A percentile compares a stretch with the other conserved stretches of the same genome.
Evolutionary conservation across 2,329 filamentous ascomycete genomes (phyloP).

Genomic region (Penicillium thymicola): DNA sequence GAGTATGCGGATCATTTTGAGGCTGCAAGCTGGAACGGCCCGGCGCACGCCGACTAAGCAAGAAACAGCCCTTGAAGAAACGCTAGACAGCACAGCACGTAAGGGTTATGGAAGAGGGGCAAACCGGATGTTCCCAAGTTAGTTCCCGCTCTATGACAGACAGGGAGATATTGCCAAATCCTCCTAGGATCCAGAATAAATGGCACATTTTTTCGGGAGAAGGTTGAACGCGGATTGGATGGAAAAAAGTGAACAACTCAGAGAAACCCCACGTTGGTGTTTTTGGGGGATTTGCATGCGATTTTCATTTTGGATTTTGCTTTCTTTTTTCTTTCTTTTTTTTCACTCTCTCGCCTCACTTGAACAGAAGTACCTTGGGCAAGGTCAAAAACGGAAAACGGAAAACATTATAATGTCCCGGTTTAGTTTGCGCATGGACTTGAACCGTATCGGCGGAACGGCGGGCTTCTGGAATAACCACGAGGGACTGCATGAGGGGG

Average conservation of each 20-base stretch:
- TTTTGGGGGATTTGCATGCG: not conserved
- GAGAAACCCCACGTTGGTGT: conserved; percentile 23
- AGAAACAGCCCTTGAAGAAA: conserved; percentile 35
- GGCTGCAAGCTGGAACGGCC: conserved; percentile 47
- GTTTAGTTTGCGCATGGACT: conserved; percentile 12
- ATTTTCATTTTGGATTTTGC: not conserved
- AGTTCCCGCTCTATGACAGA: conserved; percentile 2
- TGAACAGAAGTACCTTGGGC: conserved; percentile 3
- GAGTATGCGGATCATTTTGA: conserved; percentile 43
- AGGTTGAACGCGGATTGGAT: conserved; percentile 21
- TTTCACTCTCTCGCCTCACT: not conserved
- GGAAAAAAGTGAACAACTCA: conserved; percentile 28
- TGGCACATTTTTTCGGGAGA: conserved; percentile 13
- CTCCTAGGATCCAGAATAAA: conserved; percentile 21
- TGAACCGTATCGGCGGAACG: conserved; percentile 18
- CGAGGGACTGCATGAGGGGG: conserved; percentile 17
- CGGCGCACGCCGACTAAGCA: conserved; percentile 43
- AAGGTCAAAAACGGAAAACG: conserved; percentile 5
- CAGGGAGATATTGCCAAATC: conserved; percentile 15
- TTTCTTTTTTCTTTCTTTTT: not conserved
- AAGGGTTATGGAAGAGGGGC: conserved; percentile 13
- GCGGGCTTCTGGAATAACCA: conserved; percentile 23
- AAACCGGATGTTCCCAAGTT: conserved; percentile 5
- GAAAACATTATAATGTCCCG: conserved; percentile 1
- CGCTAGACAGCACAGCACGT: conserved; percentile 29